Evolutionary conservation across 2,329 filamentous ascomycete genomes (phyloP).

Genomic region (Microsporum audouinii): DNA sequence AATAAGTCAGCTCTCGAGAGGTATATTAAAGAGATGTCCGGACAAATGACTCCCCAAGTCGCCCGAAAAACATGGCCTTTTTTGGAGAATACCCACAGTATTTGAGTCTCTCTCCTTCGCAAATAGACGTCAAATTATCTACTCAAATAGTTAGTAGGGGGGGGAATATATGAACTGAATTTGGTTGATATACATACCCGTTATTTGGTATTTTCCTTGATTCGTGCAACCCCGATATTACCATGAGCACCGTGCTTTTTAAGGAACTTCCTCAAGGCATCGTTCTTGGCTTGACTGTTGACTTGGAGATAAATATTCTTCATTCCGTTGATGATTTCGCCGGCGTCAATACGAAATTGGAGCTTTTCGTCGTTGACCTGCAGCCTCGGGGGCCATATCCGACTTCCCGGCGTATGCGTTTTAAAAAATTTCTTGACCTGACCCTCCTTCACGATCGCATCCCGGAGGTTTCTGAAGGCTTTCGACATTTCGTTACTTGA

Average conservation of each 20-base stretch:
- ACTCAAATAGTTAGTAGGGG: too few species aligned
- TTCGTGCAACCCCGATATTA: not conserved
- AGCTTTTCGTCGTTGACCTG: conserved; percentile 1
- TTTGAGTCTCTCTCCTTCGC: too few species aligned
- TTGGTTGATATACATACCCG: too few species aligned
- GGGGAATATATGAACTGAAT: too few species aligned
- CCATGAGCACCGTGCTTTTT: not conserved
- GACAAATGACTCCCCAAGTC: not conserved
- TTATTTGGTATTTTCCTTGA: not conserved
- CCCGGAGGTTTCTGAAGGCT: not conserved
- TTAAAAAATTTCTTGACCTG: too few species aligned
- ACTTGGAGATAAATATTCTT: conserved; percentile 6
- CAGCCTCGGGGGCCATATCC: not conserved
- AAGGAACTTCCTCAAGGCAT: not conserved
- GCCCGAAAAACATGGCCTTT: not conserved
- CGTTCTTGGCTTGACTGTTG: not conserved
- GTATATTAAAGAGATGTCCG: not conserved
- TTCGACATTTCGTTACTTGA: too few species aligned
- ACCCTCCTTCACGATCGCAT: too few species aligned
- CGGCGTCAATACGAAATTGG: conserved; percentile 5
- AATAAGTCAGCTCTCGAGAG: not conserved
- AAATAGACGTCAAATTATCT: too few species aligned
- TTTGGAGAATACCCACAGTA: not conserved
- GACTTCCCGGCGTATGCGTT: not conserved
- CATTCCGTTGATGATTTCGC: conserved; percentile 3